Evolutionary conservation across 108 stramenopile species (phyloP).

Genomic region (Fragilariopsis cylindrus): DNA sequence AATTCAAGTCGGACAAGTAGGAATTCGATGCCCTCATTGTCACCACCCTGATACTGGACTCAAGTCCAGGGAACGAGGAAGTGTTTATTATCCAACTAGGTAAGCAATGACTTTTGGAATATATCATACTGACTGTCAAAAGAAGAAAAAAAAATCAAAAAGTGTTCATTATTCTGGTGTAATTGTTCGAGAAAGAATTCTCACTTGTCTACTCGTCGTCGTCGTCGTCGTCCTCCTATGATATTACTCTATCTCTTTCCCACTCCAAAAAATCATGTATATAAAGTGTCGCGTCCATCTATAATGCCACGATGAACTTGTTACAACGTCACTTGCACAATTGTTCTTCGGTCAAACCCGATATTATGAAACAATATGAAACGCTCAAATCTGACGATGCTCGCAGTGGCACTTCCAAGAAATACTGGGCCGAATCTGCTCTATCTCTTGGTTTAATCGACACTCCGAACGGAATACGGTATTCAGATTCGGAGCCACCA

Average conservation of each 20-base stretch:
- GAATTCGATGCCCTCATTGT: slow-evolving; percentile 85
- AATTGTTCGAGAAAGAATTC: neutral
- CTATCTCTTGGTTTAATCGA: slow-evolving; percentile 73
- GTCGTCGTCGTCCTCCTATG: slow-evolving; percentile 9
- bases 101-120: neutral
- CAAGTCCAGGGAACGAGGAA: slow-evolving; percentile 58
- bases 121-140: too few species aligned
- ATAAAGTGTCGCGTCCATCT: slow-evolving; percentile 59
- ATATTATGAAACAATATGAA: slow-evolving; percentile 68
- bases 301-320: slow-evolving; percentile 82
- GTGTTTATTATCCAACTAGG: slow-evolving; percentile 70
- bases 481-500: slow-evolving; percentile 39
- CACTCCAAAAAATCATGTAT: neutral
- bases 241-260: slow-evolving; percentile 33
- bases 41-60: slow-evolving; percentile 33
- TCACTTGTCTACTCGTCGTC: too few species aligned
- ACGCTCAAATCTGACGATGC: slow-evolving; percentile 77
- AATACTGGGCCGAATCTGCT: slow-evolving; percentile 80
- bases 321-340: slow-evolving; percentile 77
- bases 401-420: slow-evolving; percentile 80
- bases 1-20: slow-evolving; percentile 78
- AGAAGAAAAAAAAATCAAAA: too few species aligned
- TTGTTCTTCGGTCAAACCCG: slow-evolving; percentile 61
- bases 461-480: slow-evolving; percentile 75
- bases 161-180: neutral